Evolutionary conservation across 768 basidiomycete genomes (phyloP), one percentile per base, ranked within the genome.

Genomic region (Boletus tylopilopsis): DNA sequence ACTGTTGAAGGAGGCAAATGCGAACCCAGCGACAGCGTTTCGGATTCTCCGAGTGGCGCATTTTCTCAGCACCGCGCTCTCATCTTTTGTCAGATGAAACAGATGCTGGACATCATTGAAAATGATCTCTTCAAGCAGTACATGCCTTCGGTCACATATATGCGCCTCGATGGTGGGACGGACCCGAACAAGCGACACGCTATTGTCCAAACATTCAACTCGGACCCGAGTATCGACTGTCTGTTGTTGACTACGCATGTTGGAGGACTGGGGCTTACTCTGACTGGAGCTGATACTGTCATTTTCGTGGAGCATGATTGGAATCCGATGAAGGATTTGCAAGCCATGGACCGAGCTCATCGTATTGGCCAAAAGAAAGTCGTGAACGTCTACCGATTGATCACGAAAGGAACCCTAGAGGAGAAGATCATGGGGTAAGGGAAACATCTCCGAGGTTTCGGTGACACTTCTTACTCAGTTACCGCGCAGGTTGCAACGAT

Each of bases 281-380:
- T 99, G 55, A 99, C 96, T 0, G 95, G 96, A 19, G 96, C 96
- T 7, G 96, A 99, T 66, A 99, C 96, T 1, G 96, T 99, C 50
- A 96, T 99, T 55, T 99, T 99, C 61, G 92, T 99, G 45, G 96
- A 99, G 66, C 96, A 99, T 61, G 96, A 99, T 67, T 99, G 96
- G 96, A 99, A 99, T 67, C 96, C 96, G 7, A 96, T 95, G 94
- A 98, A 98, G 68, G 96, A 99, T 73, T 72, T 98, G 6, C 96
- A 99, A 64, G 96, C 96, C 8, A 99, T 99, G 96, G 96, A 99
- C 64, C 81, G 96, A 50, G 96, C 96, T 1, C 96, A 98, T 71
- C 86, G 96, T 46, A 86, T 98, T 32, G 96, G 96, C 6, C 96
- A 99, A 72, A 98, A 96, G 76, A 93, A 94, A 68, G 95, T 98